Conservation (phyloP, 1,284 basidiomycete genomes). For the Rhodotorula sp. region DNA sequence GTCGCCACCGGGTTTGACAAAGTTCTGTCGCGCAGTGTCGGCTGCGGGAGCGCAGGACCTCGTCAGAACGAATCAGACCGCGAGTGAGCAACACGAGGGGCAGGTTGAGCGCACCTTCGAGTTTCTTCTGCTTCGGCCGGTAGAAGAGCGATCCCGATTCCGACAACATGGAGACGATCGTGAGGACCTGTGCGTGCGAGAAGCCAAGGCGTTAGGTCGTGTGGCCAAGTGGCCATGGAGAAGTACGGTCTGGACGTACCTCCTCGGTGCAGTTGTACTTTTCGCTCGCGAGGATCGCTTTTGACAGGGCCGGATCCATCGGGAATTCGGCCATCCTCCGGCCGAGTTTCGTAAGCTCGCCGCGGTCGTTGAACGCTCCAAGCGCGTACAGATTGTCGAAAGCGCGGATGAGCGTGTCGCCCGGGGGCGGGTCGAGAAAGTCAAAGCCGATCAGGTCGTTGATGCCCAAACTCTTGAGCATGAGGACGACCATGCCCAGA, state of each 20-base stretch:
- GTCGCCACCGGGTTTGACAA: constrained; percentile 91
- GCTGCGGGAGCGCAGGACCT: constrained; percentile 62
- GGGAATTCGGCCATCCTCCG: constrained; percentile 98
- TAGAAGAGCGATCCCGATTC: constrained; percentile 94
- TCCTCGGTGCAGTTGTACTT: constrained; percentile 94
- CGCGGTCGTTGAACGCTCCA: constrained; percentile 92
- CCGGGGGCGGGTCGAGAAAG: constrained; percentile 69
- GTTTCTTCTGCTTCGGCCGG: constrained; percentile 80
- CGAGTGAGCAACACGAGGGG: not conserved
- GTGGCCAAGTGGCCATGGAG: not conserved
- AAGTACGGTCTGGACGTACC: constrained; percentile 34
- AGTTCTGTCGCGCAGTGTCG: constrained; percentile 94
- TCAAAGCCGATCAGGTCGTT: constrained; percentile 64
- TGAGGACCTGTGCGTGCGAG: constrained; percentile 59
- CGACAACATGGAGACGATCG: constrained; percentile 95
- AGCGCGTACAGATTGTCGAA: constrained; percentile 92
- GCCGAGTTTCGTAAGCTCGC: constrained; percentile 93
- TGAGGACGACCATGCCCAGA: constrained; percentile 58
- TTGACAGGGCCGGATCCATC: constrained; percentile 89
- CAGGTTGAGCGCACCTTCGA: constrained; percentile 44
- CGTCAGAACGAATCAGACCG: not conserved
- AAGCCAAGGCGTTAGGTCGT: not conserved
- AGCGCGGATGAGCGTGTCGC: constrained; percentile 95
- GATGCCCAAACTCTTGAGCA: constrained; percentile 63
- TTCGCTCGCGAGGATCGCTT: constrained; percentile 93